Evolutionary conservation across 2,329 filamentous ascomycete species (phyloP).

Genomic region (Sclerotinia subarctica): DNA sequence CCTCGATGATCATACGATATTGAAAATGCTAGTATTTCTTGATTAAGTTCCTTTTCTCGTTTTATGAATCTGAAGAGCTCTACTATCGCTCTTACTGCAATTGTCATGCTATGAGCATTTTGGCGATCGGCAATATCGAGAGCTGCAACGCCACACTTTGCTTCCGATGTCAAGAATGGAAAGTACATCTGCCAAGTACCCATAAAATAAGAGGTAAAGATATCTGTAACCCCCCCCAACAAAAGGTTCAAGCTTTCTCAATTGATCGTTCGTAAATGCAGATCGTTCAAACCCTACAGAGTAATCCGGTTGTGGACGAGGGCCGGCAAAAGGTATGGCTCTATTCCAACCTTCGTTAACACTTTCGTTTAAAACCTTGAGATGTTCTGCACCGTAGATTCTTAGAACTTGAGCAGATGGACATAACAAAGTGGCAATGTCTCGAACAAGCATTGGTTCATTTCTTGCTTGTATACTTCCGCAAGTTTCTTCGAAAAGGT

Average conservation of each 20-base stretch:
- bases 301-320: slow-evolving; percentile 43
- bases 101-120: slow-evolving; percentile 43
- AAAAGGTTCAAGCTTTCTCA: slow-evolving; percentile 42
- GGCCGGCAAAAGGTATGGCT: slow-evolving; percentile 39
- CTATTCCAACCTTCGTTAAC: slow-evolving; percentile 45
- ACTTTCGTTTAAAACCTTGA: slow-evolving; percentile 41
- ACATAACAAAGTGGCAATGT: not conserved
- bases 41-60: slow-evolving; percentile 29
- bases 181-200: slow-evolving; percentile 49
- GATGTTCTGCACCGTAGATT: slow-evolving; percentile 22
- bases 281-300: slow-evolving; percentile 42
- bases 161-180: slow-evolving; percentile 49
- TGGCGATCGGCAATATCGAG: slow-evolving; percentile 41
- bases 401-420: slow-evolving; percentile 1
- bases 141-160: slow-evolving; percentile 43
- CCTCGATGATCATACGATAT: slow-evolving; percentile 22
- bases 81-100: slow-evolving; percentile 39
- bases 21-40: slow-evolving; percentile 46
- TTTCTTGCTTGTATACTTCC: not conserved
- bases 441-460: not conserved
- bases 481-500: not conserved
- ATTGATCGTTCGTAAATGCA: slow-evolving; percentile 44
- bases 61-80: slow-evolving; percentile 32
- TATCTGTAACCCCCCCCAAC: slow-evolving; percentile 27
- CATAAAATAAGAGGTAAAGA: slow-evolving; percentile 40